phyloP scores from a whole-genome alignment of 1,284 basidiomycete genomes.

The Anthracocystis walkeri region DNA sequence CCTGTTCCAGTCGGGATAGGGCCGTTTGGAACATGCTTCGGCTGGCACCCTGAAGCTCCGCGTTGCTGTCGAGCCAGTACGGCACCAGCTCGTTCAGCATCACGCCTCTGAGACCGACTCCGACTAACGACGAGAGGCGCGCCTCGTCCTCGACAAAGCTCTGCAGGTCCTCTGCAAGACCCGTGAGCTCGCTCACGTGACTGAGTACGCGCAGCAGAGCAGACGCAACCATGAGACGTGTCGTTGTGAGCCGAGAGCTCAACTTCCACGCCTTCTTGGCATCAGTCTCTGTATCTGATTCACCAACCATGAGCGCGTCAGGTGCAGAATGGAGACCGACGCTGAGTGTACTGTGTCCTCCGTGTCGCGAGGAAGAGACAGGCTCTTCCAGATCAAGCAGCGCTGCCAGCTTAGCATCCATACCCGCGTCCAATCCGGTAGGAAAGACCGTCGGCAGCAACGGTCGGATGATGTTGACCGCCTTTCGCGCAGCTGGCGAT shows the following conservation, averaged over 20 bases:
- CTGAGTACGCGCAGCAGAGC: constrained; percentile 37
- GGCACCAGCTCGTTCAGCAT: constrained; percentile 79
- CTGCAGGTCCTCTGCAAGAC: constrained; percentile 20
- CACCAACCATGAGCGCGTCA: constrained; percentile 37
- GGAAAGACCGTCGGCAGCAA: constrained; percentile 57
- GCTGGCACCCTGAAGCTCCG: constrained; percentile 47
- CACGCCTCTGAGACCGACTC: constrained; percentile 70
- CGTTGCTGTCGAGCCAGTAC: constrained; percentile 65
- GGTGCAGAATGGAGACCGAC: constrained; percentile 33
- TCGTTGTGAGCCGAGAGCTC: constrained; percentile 38
- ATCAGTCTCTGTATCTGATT: neutral
- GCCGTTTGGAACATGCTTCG: constrained; percentile 32
- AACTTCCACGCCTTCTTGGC: constrained; percentile 30
- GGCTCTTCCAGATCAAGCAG: constrained; percentile 29
- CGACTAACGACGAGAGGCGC: constrained; percentile 17
- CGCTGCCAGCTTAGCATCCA: constrained; percentile 34
- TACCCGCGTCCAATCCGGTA: constrained; percentile 25
- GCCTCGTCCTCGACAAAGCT: constrained; percentile 30
- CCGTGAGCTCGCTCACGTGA: constrained; percentile 27
- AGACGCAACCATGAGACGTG: constrained; percentile 25
- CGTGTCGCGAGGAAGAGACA: neutral
- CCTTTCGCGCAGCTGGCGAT: constrained; percentile 47
- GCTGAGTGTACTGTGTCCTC: constrained; percentile 8
- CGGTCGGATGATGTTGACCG: constrained; percentile 54
- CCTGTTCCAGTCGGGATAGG: constrained; percentile 18